Evolutionary conservation across 2,329 filamentous ascomycete species (phyloP).

Genomic region (Colletotrichum aenigma): DNA sequence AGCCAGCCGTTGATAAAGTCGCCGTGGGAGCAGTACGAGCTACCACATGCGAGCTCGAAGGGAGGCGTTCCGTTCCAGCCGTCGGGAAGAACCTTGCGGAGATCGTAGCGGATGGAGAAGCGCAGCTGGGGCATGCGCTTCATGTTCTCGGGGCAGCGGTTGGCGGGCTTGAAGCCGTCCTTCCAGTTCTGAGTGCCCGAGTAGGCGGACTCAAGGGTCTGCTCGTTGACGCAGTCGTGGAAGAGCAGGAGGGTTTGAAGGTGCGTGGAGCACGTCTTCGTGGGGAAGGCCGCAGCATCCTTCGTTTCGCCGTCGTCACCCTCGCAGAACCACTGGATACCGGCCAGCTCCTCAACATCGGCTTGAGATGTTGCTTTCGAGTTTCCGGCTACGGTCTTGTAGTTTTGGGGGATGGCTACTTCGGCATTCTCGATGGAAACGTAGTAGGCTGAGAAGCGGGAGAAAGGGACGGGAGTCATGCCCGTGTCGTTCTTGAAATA

Average conservation of each 20-base stretch:
- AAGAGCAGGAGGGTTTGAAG: constrained; percentile 27
- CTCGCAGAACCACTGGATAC: constrained; percentile 34
- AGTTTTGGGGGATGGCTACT: constrained; percentile 47
- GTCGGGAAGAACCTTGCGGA: constrained; percentile 43
- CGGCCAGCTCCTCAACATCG: constrained; percentile 20
- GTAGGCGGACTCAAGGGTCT: constrained; percentile 27
- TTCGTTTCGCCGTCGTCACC: constrained; percentile 24
- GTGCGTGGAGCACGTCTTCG: constrained; percentile 29
- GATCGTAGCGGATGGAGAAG: constrained; percentile 51
- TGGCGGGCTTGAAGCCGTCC: constrained; percentile 23
- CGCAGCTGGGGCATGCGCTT: constrained; percentile 51
- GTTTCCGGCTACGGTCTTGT: constrained; percentile 44
- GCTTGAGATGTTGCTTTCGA: constrained; percentile 33
- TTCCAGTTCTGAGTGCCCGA: constrained; percentile 17
- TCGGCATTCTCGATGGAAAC: constrained; percentile 43
- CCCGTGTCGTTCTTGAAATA: constrained; percentile 36
- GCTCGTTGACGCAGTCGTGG: constrained; percentile 27
- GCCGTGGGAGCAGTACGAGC: constrained; percentile 46
- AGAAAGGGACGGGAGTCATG: constrained; percentile 34
- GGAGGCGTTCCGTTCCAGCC: constrained; percentile 49
- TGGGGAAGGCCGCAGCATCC: constrained; percentile 31
- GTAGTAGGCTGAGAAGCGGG: constrained; percentile 52
- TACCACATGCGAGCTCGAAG: constrained; percentile 44
- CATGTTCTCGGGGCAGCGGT: constrained; percentile 45
- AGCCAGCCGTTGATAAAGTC: constrained; percentile 55